Percentiles rank a stretch among this genome's conserved stretches.
Evolutionary conservation across 257 asterid species (phyloP).

Genomic region (Thymus mandschuricus): DNA sequence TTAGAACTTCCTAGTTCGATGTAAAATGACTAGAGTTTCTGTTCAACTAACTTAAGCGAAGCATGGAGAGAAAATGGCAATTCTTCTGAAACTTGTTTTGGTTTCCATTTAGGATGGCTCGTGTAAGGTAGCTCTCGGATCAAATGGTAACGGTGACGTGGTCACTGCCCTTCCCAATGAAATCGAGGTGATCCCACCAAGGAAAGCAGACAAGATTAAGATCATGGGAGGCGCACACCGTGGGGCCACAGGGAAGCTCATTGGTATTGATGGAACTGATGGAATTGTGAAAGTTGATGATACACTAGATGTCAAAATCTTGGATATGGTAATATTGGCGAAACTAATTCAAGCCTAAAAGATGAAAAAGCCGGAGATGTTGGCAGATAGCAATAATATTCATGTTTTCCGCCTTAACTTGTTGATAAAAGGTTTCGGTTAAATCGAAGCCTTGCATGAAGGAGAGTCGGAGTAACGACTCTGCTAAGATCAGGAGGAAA

Average conservation of each 20-base stretch:
- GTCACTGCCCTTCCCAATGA: conserved; percentile 64
- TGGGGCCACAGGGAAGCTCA: conserved; percentile 82
- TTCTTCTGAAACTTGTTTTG: not conserved
- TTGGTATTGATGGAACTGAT: conserved; percentile 87
- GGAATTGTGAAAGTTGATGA: conserved; percentile 89
- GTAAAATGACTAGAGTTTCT: not conserved
- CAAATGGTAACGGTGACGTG: conserved; percentile 69
- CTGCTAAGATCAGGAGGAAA: conserved; percentile 4
- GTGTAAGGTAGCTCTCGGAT: conserved; percentile 76
- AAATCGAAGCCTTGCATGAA: not conserved
- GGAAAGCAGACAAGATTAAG: conserved; percentile 77
- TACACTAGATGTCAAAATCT: conserved; percentile 78
- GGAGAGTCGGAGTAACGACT: not conserved
- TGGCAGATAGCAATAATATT: conserved; percentile 3
- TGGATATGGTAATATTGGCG: conserved; percentile 76
- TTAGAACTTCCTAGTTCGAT: not conserved
- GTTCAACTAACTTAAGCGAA: not conserved
- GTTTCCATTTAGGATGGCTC: conserved; percentile 71
- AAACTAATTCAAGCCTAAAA: conserved; percentile 54
- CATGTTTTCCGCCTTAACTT: not conserved
- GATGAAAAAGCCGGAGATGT: not conserved
- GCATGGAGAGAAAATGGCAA: not conserved
- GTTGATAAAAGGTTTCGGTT: not conserved
- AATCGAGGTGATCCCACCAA: conserved; percentile 66
- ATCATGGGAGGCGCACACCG: conserved; percentile 89